phyloP scores from a whole-genome alignment of 2,329 filamentous ascomycete species.

The Sporothrix dimorphospora region DNA sequence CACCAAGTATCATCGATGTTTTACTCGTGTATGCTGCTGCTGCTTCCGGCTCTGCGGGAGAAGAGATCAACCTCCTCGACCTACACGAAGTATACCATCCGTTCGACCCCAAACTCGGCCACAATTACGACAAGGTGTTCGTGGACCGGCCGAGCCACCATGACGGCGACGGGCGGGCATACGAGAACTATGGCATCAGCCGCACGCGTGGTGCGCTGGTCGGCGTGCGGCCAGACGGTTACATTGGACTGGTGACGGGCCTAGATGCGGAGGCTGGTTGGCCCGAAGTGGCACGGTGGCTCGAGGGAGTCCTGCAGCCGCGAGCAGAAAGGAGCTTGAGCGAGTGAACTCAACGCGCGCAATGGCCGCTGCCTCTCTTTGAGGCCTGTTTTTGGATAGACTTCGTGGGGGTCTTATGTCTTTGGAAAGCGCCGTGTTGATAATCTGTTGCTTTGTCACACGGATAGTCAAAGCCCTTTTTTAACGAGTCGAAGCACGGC shows the following conservation, averaged over 20 bases:
- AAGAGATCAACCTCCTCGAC: conserved; percentile 49
- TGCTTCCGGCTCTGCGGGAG: not conserved
- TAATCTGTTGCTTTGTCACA: not conserved
- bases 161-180: conserved; percentile 54
- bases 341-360: not conserved
- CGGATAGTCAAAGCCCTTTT: not conserved
- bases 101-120: conserved; percentile 52
- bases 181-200: conserved; percentile 63
- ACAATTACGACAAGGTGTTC: conserved; percentile 61
- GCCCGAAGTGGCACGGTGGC: conserved; percentile 18
- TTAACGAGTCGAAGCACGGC: not conserved
- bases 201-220: conserved; percentile 51
- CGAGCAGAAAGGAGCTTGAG: not conserved
- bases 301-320: conserved; percentile 3
- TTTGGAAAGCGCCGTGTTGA: not conserved
- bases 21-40: conserved; percentile 60
- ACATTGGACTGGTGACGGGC: conserved; percentile 52
- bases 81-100: conserved; percentile 55
- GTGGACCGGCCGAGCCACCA: conserved; percentile 59
- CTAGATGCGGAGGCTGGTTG: conserved; percentile 41
- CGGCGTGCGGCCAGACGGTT: conserved; percentile 61
- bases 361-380: not conserved
- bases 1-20: conserved; percentile 53
- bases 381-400: not conserved
- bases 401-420: not conserved